These are phyloP conservation scores for Coniochaeta sp. DNA, from an alignment of 2,329 filamentous ascomycete species.

Conservation along the genomic window DNA sequence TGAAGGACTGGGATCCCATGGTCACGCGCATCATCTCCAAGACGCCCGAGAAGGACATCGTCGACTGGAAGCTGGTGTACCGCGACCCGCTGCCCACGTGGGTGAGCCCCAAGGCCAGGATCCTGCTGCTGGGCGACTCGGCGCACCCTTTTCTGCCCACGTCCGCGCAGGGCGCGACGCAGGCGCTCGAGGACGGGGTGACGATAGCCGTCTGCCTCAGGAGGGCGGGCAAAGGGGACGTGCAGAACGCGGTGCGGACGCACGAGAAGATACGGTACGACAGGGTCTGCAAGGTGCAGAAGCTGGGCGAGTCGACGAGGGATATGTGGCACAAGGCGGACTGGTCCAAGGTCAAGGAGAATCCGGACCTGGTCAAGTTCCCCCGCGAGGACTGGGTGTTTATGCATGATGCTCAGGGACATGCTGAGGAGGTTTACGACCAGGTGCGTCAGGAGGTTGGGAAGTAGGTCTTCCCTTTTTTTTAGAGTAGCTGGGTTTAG, in stretches of 20 bases:
- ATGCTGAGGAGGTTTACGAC: constrained; percentile 30
- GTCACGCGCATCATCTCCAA: constrained; percentile 26
- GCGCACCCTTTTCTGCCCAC: constrained; percentile 43
- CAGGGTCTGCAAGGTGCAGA: constrained; percentile 37
- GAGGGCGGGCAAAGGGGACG: constrained; percentile 20
- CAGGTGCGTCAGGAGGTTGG: constrained; percentile 19
- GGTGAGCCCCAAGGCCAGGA: constrained; percentile 29
- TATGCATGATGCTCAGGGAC: constrained; percentile 39
- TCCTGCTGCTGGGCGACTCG: constrained; percentile 38
- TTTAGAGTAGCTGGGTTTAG: too few species aligned
- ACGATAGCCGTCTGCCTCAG: constrained; percentile 35
- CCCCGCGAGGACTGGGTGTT: constrained; percentile 45
- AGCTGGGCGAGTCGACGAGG: constrained; percentile 36
- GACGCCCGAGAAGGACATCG: constrained; percentile 14
- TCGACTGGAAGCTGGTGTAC: constrained; percentile 35
- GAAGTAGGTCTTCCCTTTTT: too few species aligned
- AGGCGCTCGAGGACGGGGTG: constrained; percentile 42
- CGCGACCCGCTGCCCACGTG: constrained; percentile 34
- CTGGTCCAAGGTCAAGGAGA: constrained; percentile 37
- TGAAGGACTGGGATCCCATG: constrained; percentile 32
- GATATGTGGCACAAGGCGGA: constrained; percentile 46
- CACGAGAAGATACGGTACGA: constrained; percentile 39
- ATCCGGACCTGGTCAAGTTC: constrained; percentile 38
- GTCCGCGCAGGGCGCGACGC: constrained; percentile 36
- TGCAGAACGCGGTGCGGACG: constrained; percentile 30